Evolutionary conservation across 192 early-diverging fungal genomes (phyloP).

Genomic region (Umbelopsis ramanniana): DNA sequence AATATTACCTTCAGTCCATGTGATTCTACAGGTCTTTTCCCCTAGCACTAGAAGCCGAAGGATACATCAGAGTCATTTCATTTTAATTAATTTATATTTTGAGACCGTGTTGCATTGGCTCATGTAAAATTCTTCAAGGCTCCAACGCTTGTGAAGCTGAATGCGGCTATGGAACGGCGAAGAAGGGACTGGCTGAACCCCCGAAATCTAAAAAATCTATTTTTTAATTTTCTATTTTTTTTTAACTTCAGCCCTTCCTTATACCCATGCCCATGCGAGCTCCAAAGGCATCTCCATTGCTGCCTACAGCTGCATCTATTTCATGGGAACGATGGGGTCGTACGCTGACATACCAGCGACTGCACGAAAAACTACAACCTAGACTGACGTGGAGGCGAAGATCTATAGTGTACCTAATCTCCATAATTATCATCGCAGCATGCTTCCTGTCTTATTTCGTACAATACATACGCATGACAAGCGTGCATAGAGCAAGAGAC

Average conservation of each 20-base stretch:
- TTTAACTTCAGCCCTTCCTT: neutral
- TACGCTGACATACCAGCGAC: neutral
- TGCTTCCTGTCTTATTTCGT: neutral
- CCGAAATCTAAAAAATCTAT: neutral
- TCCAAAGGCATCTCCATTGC: slow-evolving; percentile 10
- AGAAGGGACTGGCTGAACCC: too few relatives aligned
- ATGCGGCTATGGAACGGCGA: too few relatives aligned
- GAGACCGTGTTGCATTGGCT: too few relatives aligned
- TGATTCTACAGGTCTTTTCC: too few relatives aligned
- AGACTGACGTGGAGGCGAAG: neutral
- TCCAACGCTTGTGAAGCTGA: too few relatives aligned
- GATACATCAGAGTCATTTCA: too few relatives aligned
- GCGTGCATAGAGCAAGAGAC: neutral
- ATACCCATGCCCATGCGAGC: slow-evolving; percentile 2
- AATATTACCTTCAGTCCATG: too few relatives aligned
- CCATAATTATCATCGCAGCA: neutral
- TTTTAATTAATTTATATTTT: too few relatives aligned
- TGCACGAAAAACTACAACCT: slow-evolving; percentile 4
- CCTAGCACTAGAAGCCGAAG: too few relatives aligned
- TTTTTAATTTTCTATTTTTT: neutral
- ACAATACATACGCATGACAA: slow-evolving; percentile 1
- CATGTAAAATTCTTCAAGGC: too few relatives aligned
- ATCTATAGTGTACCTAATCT: neutral
- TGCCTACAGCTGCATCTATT: slow-evolving; percentile 3
- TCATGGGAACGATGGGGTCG: slow-evolving; percentile 19